A percentile compares a stretch with the other conserved stretches of the same genome.
phyloP scores from a whole-genome alignment of 805 yeast species.

The Saccharomycopsis fibuligera region DNA sequence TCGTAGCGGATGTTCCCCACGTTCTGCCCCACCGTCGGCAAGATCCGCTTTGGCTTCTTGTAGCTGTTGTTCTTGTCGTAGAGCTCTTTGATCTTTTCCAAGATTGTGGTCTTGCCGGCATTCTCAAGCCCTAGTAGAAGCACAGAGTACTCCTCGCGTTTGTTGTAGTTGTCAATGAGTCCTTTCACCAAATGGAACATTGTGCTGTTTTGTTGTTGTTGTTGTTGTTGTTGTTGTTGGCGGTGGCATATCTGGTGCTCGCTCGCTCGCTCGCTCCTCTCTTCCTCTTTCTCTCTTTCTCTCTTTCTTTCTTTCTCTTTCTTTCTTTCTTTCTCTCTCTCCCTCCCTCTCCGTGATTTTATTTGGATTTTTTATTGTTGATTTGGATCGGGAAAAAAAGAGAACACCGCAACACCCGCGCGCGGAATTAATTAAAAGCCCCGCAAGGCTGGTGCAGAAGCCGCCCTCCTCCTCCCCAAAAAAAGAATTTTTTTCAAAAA shows the following conservation, averaged over 20 bases:
- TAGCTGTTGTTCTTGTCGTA: slow-evolving; percentile 42
- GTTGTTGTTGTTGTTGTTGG: not conserved
- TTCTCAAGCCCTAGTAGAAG: slow-evolving; percentile 87
- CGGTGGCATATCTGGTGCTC: not conserved
- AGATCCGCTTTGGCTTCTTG: slow-evolving; percentile 46
- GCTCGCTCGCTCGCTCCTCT: too few species aligned
- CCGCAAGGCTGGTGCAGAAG: too few species aligned
- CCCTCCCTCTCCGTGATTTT: too few species aligned
- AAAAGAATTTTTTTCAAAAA: too few species aligned
- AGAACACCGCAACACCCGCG: too few species aligned
- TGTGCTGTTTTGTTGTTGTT: not conserved
- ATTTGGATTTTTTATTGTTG: too few species aligned
- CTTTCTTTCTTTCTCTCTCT: too few species aligned
- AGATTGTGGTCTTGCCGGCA: slow-evolving; percentile 88
- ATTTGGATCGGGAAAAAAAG: too few species aligned
- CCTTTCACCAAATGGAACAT: slow-evolving; percentile 71
- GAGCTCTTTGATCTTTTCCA: slow-evolving; percentile 57
- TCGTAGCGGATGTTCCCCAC: slow-evolving; percentile 41
- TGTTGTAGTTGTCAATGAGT: slow-evolving; percentile 50
- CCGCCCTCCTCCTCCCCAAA: too few species aligned
- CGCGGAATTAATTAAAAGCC: too few species aligned
- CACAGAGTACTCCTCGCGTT: slow-evolving; percentile 64
- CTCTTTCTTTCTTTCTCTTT: too few species aligned
- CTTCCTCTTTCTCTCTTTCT: too few species aligned
- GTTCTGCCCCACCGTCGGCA: slow-evolving; percentile 96